Evolutionary conservation across 345 rosid species (phyloP).

Genomic region (Hypericum perforatum): DNA sequence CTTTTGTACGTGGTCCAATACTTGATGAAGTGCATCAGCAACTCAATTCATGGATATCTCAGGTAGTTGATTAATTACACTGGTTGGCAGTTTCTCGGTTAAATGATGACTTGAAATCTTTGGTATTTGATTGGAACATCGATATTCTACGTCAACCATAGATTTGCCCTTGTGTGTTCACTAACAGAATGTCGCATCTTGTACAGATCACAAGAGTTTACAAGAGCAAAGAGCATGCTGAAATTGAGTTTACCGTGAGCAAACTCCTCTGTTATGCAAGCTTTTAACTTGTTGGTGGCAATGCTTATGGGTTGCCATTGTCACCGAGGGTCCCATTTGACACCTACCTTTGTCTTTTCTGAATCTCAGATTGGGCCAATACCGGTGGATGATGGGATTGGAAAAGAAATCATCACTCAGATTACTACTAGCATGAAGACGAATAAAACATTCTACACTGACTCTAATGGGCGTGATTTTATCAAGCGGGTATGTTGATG

Average conservation of each 20-base stretch:
- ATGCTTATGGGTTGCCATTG: too few species aligned
- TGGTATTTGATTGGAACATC: too few species aligned
- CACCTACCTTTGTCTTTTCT: too few species aligned
- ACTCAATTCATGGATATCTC: constrained; percentile 73
- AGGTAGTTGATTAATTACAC: constrained; percentile 32
- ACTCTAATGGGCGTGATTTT: constrained; percentile 93
- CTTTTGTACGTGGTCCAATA: constrained; percentile 61
- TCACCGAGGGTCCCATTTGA: too few species aligned
- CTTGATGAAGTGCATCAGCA: constrained; percentile 81
- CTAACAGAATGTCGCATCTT: too few species aligned
- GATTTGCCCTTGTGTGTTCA: too few species aligned
- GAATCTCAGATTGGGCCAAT: constrained; percentile 73
- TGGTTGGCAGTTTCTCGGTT: too few species aligned
- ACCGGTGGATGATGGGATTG: constrained; percentile 75
- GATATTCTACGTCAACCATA: too few species aligned
- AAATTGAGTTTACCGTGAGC: constrained; percentile 83
- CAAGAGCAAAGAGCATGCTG: constrained; percentile 80
- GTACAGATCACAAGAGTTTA: constrained; percentile 68
- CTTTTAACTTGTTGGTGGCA: too few species aligned
- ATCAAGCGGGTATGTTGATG: constrained; percentile 24
- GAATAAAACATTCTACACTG: constrained; percentile 75
- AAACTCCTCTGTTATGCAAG: constrained; percentile 11
- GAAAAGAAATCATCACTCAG: constrained; percentile 72
- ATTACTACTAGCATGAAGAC: constrained; percentile 67
- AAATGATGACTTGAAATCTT: too few species aligned